Conservation (phyloP, 345 rosid species). For the Hirschfeldia incana region DNA sequence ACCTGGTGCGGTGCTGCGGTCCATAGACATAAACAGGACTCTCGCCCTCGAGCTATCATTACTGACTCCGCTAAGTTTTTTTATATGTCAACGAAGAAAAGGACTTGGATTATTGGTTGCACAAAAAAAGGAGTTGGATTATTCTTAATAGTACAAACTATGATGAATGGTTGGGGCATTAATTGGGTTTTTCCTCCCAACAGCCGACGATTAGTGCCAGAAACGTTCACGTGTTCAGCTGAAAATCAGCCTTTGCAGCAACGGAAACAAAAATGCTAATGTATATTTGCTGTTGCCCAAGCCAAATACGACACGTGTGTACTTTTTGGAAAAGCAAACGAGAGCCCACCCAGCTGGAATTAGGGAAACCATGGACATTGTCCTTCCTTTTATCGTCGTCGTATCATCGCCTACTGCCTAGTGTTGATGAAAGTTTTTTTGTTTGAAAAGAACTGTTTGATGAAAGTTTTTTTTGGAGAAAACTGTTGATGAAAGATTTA, state of each 20-base stretch:
- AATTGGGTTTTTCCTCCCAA: constrained; percentile 13
- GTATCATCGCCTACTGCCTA: not conserved
- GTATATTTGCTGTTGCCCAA: not conserved
- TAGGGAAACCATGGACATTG: constrained; percentile 21
- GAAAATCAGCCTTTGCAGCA: not conserved
- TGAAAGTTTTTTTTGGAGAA: too few relatives aligned
- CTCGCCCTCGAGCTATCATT: not conserved
- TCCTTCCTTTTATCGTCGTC: not conserved
- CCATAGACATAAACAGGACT: not conserved
- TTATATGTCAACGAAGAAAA: not conserved
- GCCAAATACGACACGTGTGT: constrained; percentile 7
- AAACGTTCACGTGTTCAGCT: constrained; percentile 11
- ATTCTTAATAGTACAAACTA: too few relatives aligned
- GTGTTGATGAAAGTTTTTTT: not conserved
- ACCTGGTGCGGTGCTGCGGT: not conserved
- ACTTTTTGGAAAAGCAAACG: not conserved
- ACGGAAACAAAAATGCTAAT: not conserved
- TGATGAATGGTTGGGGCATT: constrained; percentile 20
- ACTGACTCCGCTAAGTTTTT: not conserved
- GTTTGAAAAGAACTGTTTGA: too few relatives aligned
- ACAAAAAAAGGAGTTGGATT: not conserved
- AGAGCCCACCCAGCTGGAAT: constrained; percentile 1
- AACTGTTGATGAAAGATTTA: not conserved
- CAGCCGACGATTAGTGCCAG: constrained; percentile 11
- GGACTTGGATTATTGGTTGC: not conserved